phyloP scores from a whole-genome alignment of 2,329 filamentous ascomycete species.

The Bertia moriformis region DNA sequence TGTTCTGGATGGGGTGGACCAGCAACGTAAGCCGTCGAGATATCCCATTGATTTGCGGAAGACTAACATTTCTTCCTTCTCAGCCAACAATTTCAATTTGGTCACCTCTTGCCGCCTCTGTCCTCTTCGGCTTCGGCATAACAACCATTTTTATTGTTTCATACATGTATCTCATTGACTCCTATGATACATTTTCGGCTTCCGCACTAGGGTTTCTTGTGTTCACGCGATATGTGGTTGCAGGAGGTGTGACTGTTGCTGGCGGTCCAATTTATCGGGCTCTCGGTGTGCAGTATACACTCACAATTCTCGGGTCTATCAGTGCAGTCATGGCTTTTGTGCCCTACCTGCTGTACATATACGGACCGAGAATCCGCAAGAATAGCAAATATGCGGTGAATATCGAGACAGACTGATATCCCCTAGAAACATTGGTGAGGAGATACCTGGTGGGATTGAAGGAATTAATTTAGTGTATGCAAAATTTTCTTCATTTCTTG shows the following conservation, averaged over 20 bases:
- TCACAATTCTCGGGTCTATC: conserved; percentile 22
- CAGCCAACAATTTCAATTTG: conserved; percentile 17
- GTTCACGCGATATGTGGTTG: conserved; percentile 21
- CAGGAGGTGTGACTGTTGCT: conserved; percentile 16
- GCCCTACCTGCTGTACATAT: conserved; percentile 26
- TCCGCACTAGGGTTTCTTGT: conserved; percentile 24
- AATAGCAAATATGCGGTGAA: conserved; percentile 13
- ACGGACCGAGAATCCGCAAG: conserved; percentile 15
- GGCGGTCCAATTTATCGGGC: conserved; percentile 18
- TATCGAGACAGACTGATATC: too few relatives aligned
- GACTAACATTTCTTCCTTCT: background rate
- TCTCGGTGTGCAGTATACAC: conserved; percentile 19
- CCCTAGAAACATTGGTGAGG: too few relatives aligned
- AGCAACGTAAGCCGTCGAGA: too few relatives aligned
- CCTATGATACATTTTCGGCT: conserved; percentile 23
- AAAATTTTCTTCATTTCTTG: too few relatives aligned
- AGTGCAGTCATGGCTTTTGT: conserved; percentile 22
- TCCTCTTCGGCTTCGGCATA: conserved; percentile 24
- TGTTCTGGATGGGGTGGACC: too few relatives aligned
- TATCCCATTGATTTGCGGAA: too few relatives aligned
- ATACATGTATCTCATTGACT: conserved; percentile 32
- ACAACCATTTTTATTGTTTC: conserved; percentile 24
- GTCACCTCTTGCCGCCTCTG: conserved; percentile 19
- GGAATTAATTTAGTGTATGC: too few relatives aligned
- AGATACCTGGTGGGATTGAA: too few relatives aligned